Base-by-base conservation (phyloP, 163 green algal genomes). In the Scenedesmus sp. region DNA sequence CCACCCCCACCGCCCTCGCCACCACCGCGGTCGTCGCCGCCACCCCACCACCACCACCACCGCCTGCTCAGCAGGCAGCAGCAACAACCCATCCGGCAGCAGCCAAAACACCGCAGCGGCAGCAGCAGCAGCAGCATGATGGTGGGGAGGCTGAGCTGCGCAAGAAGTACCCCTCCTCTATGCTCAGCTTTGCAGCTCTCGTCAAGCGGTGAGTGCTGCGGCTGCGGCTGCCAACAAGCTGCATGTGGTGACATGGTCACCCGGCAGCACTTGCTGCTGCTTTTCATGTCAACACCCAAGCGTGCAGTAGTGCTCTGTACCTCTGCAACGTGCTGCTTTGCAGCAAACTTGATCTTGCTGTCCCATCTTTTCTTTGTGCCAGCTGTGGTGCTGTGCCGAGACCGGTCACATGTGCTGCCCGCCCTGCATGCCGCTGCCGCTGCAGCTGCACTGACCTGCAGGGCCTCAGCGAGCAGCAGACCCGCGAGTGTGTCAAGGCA, bases 401-500 rank as follows among this genome's bases (percentile, higher is more conserved):
- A 4, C 68, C 13, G 65, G 24, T 26, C 68, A 4, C 35, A 33
- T 68, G 79, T 68, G 73, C n/a, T 18, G 73, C 30, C 30, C n/a
- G 26, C 49, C 22, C 70, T 43, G 33, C 22, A 3, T 59, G 49
- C 83, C 59, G 83, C 59, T 72, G 59, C 59, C 35, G 59, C 59
- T 37, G 37, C 78, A 91, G 87, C 56, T 91, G 87, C 78, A 85
- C 81, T 33, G 87, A 87, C 15, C 56, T 91, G 68, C 53, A 87
- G 24, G 78, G 49, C 9, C 43, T 91, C 18, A 49, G 22, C 18
- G 87, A 91, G 16, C 18, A 44, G 33, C 35, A 82, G 53, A 51
- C 68, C 1, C 15, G 26, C 4, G 87, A 83, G 10, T 91, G 87
- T n/a, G 59, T 91, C 24, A 82, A 82, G 12, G 87, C 87, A 61